Percentiles rank a stretch among this genome's conserved stretches.
These are phyloP conservation scores for Trichoderma sp. DNA, from an alignment of 2,329 filamentous ascomycete species.

Conservation along the genomic window DNA sequence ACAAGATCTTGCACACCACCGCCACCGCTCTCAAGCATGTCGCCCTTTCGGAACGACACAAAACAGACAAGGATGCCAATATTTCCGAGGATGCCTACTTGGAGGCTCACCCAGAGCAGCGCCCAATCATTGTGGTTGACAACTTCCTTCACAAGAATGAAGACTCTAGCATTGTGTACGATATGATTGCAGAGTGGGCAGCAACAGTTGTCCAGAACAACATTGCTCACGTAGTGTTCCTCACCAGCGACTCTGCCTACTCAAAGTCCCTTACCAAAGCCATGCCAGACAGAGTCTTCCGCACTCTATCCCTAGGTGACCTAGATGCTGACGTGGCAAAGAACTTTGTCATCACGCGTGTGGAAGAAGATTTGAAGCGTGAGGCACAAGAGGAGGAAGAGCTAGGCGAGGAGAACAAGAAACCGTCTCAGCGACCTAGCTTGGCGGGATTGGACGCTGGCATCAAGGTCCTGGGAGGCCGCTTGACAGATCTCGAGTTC, in stretches of 20 bases:
- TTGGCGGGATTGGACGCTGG: conserved; percentile 74
- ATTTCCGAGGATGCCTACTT: conserved; percentile 83
- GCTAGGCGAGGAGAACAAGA: conserved; percentile 29
- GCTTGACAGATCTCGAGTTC: conserved; percentile 93
- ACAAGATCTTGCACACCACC: conserved; percentile 85
- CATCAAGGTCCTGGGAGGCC: conserved; percentile 80
- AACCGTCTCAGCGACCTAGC: conserved; percentile 38
- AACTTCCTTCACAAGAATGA: conserved; percentile 84
- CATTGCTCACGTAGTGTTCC: conserved; percentile 88
- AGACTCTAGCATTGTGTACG: conserved; percentile 63
- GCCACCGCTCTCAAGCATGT: conserved; percentile 75
- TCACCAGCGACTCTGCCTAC: conserved; percentile 86
- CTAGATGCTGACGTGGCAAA: conserved; percentile 83
- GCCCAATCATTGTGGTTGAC: conserved; percentile 84
- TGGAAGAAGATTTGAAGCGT: conserved; percentile 52
- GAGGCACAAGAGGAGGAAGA: conserved; percentile 30
- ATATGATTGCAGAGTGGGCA: conserved; percentile 86
- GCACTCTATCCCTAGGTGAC: conserved; percentile 81
- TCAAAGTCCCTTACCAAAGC: conserved; percentile 84
- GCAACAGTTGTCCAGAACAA: conserved; percentile 82
- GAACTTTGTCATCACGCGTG: conserved; percentile 81
- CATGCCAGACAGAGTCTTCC: conserved; percentile 87
- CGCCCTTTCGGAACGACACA: conserved; percentile 66
- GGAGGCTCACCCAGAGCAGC: conserved; percentile 79
- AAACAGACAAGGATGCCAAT: conserved; percentile 68